Base-by-base conservation (phyloP, 257 asterid genomes). In the Nicotiana attenuata region DNA sequence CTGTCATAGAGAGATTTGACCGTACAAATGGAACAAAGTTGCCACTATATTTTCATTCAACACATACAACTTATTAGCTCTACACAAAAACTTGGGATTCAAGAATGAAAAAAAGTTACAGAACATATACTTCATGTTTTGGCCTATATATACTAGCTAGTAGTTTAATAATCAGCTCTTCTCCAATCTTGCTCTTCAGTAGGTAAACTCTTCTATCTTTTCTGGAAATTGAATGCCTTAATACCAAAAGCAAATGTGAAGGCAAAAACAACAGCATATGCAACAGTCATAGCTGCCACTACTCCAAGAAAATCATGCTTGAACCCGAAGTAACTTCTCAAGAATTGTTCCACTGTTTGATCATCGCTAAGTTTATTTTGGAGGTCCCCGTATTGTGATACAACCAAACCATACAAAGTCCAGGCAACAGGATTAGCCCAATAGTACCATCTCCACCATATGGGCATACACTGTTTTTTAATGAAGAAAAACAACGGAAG, bases 361-460 rank as follows among this genome's bases (percentile, higher is more conserved):
- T 80, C 71, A 7, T 47, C 61, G 1, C 28, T 26, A 45, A 90
- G 52, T 17, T 10, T 65, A 2, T 68, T 80, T 16, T 82, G 80
- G 0, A 85, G 38, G 31, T 93, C 94, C 69, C 96, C 97, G 47
- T 87, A 93, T 64, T 93, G 98, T 4, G 98, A 83, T 11, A 85
- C 83, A 17, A 92, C 63, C 78, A 92, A 60, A 2, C 97, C 98
- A 26, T 93, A 92, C 81, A 93, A 82, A 11, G 97, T 91, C 84
- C 91, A 92, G 4, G 97, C 86, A 14, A 89, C 69, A 0, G 97
- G 98, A 13, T 89, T 84, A 60, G 75, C 87, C 96, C 97, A 93
- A 73, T 90, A 93, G 87, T 90, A 91, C 98, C 98, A 93, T 88
- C 97, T 90, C 97, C 97, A 93, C 96, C 96, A 93, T 9, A 92